Conservation (phyloP, 345 rosid genomes). For the Citrus glauca region DNA sequence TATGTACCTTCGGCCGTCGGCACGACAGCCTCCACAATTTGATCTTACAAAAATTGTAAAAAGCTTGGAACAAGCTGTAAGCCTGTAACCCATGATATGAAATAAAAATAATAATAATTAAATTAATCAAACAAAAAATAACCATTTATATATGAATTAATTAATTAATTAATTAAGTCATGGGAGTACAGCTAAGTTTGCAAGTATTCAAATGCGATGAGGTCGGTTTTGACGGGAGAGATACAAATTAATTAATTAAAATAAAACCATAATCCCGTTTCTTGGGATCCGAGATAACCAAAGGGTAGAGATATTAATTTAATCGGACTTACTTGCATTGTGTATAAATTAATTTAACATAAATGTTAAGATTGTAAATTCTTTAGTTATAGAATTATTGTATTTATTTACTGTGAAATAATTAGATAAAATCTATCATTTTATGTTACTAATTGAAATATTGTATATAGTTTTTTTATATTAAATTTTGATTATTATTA, state of each 20-base stretch:
- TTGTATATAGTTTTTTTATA: not conserved
- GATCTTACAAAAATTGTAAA: not conserved
- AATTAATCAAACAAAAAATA: not conserved
- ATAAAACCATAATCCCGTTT: not conserved
- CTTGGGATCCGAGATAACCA: not conserved
- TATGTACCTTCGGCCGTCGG: not conserved
- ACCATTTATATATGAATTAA: not conserved
- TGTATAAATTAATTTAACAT: not conserved
- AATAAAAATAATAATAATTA: not conserved
- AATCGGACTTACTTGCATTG: not conserved
- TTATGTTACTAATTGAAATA: not conserved
- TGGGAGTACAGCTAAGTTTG: constrained; percentile 4
- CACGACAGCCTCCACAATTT: not conserved
- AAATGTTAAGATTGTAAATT: not conserved
- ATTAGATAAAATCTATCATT: not conserved
- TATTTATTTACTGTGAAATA: not conserved
- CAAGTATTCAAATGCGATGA: not conserved
- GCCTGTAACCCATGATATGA: not conserved
- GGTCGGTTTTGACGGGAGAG: not conserved
- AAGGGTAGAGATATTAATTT: not conserved
- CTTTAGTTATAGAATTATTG: not conserved
- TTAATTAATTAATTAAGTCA: not conserved
- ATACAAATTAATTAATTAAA: not conserved
- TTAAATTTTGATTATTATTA: no score
- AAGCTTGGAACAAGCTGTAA: not conserved